These are phyloP conservation scores for Fusarium globosum DNA, from an alignment of 2,329 filamentous ascomycete species.

Conservation along the genomic window DNA sequence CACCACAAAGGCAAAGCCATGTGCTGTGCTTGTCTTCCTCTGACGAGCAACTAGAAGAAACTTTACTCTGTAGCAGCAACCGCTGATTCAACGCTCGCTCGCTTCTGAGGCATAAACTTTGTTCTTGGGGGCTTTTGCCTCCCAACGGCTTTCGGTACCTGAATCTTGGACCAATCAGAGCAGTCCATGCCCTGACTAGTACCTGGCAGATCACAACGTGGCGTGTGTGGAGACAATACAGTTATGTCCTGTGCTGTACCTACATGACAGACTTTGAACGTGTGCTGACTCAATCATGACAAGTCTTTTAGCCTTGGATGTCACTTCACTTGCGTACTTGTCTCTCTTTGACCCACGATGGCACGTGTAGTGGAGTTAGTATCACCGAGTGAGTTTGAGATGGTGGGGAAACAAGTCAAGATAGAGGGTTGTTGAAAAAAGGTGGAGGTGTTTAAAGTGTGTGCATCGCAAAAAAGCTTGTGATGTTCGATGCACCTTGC, in stretches of 20 bases:
- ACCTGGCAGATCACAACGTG: slow-evolving; percentile 41
- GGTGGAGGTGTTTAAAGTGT: slow-evolving; percentile 29
- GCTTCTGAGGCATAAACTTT: slow-evolving; percentile 26
- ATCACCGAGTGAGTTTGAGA: background rate
- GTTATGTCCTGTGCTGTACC: background rate
- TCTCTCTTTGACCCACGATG: background rate
- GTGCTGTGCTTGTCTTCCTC: background rate
- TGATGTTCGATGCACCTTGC: background rate
- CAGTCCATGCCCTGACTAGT: slow-evolving; percentile 27
- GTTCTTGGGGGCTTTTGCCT: slow-evolving; percentile 12
- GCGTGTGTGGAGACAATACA: slow-evolving; percentile 19
- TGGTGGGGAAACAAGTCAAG: background rate
- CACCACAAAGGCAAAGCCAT: slow-evolving; percentile 8
- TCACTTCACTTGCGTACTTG: background rate
- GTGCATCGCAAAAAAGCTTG: slow-evolving; percentile 15
- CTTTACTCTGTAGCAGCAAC: slow-evolving; percentile 3
- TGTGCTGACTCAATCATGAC: slow-evolving; percentile 10
- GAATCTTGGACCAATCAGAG: slow-evolving; percentile 25
- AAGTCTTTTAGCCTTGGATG: background rate
- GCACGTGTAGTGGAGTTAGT: slow-evolving; percentile 5
- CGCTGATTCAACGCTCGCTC: background rate
- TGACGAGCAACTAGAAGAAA: slow-evolving; percentile 5
- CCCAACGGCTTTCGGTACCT: slow-evolving; percentile 26
- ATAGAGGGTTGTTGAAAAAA: background rate
- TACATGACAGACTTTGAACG: slow-evolving; percentile 7